Evolutionary conservation across 306 rosid genomes (phyloP).

Genomic region (Luffa acutangula): DNA sequence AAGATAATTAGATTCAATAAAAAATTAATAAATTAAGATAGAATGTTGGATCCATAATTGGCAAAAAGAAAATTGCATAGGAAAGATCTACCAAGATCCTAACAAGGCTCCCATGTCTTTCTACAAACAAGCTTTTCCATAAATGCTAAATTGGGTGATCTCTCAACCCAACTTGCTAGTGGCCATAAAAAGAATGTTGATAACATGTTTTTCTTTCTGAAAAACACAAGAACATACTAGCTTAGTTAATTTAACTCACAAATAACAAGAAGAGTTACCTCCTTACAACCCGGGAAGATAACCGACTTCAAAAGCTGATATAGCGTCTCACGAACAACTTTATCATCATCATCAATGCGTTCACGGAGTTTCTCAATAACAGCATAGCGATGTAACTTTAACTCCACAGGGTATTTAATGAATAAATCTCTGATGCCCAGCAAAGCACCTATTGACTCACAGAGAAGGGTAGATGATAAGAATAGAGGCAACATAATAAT

Average conservation of each 20-base stretch:
- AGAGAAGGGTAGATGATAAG: neutral
- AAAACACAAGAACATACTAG: neutral
- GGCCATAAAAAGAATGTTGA: neutral
- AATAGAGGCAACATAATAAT: neutral
- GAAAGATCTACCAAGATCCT: neutral
- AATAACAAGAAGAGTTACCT: constrained; percentile 30
- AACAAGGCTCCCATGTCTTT: neutral
- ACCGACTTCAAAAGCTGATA: constrained; percentile 58
- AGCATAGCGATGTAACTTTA: constrained; percentile 53
- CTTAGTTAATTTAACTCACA: neutral
- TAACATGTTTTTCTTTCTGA: neutral
- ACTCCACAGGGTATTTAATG: constrained; percentile 51
- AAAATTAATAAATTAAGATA: neutral
- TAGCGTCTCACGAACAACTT: constrained; percentile 53
- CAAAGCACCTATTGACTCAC: constrained; percentile 53
- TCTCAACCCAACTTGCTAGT: neutral
- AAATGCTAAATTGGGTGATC: neutral
- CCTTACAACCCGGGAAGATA: constrained; percentile 64
- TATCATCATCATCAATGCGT: constrained; percentile 73
- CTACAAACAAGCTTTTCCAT: neutral
- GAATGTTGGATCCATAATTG: neutral
- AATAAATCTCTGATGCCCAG: constrained; percentile 69
- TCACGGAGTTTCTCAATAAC: constrained; percentile 65
- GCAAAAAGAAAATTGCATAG: neutral
- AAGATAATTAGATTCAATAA: neutral